A percentile compares a stretch with the other conserved stretches of the same genome.
phyloP scores from a whole-genome alignment of 1,139 yeast species.

The Saccharomyces hybrid region DNA sequence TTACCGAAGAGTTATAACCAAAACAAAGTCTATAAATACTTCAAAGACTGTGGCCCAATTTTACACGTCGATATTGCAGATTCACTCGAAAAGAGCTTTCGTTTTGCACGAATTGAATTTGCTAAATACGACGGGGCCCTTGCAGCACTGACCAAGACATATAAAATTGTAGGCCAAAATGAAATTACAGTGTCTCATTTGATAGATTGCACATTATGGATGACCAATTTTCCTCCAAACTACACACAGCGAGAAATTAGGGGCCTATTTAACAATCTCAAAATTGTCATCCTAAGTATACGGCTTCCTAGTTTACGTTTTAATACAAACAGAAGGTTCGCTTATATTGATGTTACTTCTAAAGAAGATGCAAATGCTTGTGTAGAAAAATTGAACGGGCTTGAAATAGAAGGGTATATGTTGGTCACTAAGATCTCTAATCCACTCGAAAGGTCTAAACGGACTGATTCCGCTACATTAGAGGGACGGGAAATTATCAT shows the following conservation, averaged over 20 bases:
- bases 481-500: constrained; percentile 51
- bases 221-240: constrained; percentile 63
- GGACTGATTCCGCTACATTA: constrained; percentile 39
- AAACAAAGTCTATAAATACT: constrained; percentile 36
- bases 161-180: constrained; percentile 39
- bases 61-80: constrained; percentile 32
- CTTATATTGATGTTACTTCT: constrained; percentile 56
- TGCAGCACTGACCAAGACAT: constrained; percentile 54
- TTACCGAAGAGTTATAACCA: constrained; percentile 30
- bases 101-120: constrained; percentile 51
- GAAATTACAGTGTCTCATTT: constrained; percentile 39
- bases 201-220: constrained; percentile 33
- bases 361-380: constrained; percentile 44
- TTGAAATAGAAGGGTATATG: constrained; percentile 26
- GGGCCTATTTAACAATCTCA: constrained; percentile 39
- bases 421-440: constrained; percentile 54
- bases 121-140: constrained; percentile 42
- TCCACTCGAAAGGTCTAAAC: constrained; percentile 37
- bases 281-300: constrained; percentile 42
- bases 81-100: constrained; percentile 17
- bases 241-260: constrained; percentile 39
- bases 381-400: constrained; percentile 30
- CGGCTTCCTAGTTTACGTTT: constrained; percentile 62
- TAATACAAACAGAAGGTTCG: constrained; percentile 57
- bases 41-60: constrained; percentile 58